Percentiles rank a stretch among this genome's conserved stretches.
phyloP scores from a whole-genome alignment of 495 filamentous ascomycete species.

The Xylaria telfairii region DNA sequence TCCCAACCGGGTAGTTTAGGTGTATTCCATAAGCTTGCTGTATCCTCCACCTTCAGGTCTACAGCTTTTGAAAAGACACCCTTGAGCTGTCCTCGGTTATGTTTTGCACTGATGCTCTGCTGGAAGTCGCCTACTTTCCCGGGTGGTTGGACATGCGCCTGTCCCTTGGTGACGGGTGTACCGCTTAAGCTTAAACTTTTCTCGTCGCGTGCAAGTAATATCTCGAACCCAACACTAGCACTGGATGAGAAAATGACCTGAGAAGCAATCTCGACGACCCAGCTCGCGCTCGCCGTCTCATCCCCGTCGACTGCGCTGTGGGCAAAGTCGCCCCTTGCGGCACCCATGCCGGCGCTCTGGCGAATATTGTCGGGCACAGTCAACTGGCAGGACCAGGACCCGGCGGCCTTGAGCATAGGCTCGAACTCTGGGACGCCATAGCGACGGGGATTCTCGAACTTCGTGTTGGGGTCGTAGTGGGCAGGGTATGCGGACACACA shows the following conservation, averaged over 20 bases:
- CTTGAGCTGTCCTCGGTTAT: slow-evolving; percentile 61
- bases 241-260: slow-evolving; percentile 91
- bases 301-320: slow-evolving; percentile 37
- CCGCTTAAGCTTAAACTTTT: slow-evolving; percentile 74
- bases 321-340: slow-evolving; percentile 43
- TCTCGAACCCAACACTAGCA: slow-evolving; percentile 88
- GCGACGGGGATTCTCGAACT: slow-evolving; percentile 63
- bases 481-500: slow-evolving; percentile 83
- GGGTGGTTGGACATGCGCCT: slow-evolving; percentile 55
- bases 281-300: slow-evolving; percentile 66
- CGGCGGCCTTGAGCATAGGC: slow-evolving; percentile 93
- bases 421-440: slow-evolving; percentile 86
- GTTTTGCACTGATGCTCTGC: slow-evolving; percentile 54
- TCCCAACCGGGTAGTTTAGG: slow-evolving; percentile 76
- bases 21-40: slow-evolving; percentile 85
- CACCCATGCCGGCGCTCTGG: slow-evolving; percentile 52
- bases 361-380: slow-evolving; percentile 75
- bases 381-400: slow-evolving; percentile 78
- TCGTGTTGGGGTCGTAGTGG: slow-evolving; percentile 77
- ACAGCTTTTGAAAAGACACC: slow-evolving; percentile 83
- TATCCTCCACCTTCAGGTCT: slow-evolving; percentile 81
- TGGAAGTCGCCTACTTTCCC: slow-evolving; percentile 77
- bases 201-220: slow-evolving; percentile 84
- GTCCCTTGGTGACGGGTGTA: slow-evolving; percentile 51
- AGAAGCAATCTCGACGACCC: slow-evolving; percentile 89